These are phyloP conservation scores for Saksenaea vasiformis DNA, from an alignment of 371 early-diverging fungal species.

Conservation along the genomic window DNA sequence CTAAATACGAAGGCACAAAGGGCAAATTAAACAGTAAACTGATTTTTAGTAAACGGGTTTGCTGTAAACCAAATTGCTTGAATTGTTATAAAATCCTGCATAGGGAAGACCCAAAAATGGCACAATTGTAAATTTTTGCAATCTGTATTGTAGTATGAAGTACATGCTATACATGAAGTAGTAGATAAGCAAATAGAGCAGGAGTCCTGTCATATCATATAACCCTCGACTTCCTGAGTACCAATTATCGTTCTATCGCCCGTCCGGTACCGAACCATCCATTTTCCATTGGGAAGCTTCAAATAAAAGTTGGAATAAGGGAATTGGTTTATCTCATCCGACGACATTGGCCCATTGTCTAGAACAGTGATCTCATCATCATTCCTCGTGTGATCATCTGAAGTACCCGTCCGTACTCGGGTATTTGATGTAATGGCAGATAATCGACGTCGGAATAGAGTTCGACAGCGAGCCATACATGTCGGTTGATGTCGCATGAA, in stretches of 20 bases:
- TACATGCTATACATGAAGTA: background rate
- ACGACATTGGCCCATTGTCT: background rate
- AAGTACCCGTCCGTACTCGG: background rate
- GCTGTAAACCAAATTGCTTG: too few species aligned
- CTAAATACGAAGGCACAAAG: too few species aligned
- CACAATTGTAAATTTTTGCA: too few species aligned
- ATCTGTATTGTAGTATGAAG: too few species aligned
- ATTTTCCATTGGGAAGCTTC: constrained; percentile 31
- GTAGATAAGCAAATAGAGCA: background rate
- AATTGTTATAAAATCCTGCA: too few species aligned
- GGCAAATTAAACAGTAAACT: too few species aligned
- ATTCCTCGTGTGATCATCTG: background rate
- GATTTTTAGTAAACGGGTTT: too few species aligned
- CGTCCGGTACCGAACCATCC: constrained; percentile 31
- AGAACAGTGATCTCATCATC: background rate
- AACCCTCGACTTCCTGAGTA: constrained; percentile 25
- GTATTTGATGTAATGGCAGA: background rate
- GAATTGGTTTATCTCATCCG: background rate
- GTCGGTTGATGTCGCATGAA: background rate
- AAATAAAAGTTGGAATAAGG: constrained; percentile 35
- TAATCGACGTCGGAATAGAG: constrained; percentile 54
- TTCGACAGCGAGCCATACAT: constrained; percentile 66
- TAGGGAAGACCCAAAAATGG: too few species aligned
- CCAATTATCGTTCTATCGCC: constrained; percentile 31
- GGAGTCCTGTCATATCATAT: constrained; percentile 15